Evolutionary conservation across 2,329 filamentous ascomycete genomes (phyloP).

Genomic region (Ascochyta viciae-villosae): DNA sequence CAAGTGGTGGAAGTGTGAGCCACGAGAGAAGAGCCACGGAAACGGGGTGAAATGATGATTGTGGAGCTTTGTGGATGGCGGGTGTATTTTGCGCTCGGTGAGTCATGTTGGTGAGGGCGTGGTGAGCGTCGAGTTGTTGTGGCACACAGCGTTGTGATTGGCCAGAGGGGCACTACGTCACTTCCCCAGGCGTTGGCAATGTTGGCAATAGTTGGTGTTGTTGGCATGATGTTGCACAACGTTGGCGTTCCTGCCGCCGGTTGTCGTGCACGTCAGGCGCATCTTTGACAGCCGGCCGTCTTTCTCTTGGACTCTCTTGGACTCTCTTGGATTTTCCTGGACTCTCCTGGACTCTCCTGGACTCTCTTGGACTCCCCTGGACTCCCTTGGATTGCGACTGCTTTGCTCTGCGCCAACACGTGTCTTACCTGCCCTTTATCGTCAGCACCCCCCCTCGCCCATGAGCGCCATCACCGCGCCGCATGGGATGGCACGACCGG

Average conservation of each 20-base stretch:
- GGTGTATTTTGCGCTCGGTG: too few relatives aligned
- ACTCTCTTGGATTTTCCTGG: too few relatives aligned
- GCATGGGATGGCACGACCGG: slow-evolving; percentile 48
- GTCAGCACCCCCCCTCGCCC: slow-evolving; percentile 3
- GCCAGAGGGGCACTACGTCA: not conserved
- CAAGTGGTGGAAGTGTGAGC: too few relatives aligned
- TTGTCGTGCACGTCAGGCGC: too few relatives aligned
- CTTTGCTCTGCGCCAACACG: not conserved
- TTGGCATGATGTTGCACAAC: too few relatives aligned
- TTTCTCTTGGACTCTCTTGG: too few relatives aligned
- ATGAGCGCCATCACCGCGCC: slow-evolving; percentile 39
- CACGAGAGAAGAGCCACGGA: too few relatives aligned
- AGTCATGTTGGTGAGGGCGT: too few relatives aligned
- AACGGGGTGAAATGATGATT: too few relatives aligned
- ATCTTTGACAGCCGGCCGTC: not conserved
- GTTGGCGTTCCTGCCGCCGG: not conserved
- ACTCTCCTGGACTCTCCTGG: too few relatives aligned
- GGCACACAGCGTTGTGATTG: not conserved
- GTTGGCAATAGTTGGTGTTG: not conserved
- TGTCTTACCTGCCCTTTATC: not conserved
- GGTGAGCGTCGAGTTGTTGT: not conserved
- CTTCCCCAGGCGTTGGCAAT: not conserved
- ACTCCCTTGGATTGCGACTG: not conserved
- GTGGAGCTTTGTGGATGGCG: too few relatives aligned
- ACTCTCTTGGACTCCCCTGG: too few relatives aligned